Percentiles rank a stretch among this genome's conserved stretches.
Evolutionary conservation across 1,284 basidiomycete genomes (phyloP).

Genomic region (Ustilago shanxiensis): DNA sequence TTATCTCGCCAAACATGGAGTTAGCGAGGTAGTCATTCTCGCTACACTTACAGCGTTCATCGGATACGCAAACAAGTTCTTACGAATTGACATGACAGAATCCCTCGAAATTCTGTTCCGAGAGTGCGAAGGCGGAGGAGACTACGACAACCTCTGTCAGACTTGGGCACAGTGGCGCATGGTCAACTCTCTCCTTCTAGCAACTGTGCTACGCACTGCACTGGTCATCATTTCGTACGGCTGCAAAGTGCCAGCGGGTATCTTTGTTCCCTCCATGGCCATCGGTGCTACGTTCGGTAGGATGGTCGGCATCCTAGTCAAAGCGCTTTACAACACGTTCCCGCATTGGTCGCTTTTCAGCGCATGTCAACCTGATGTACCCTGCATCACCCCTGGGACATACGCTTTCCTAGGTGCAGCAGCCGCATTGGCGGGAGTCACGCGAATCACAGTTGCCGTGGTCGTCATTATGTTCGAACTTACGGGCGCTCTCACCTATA

Average conservation of each 20-base stretch:
- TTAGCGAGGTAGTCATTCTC: constrained; percentile 88
- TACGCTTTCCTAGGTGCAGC: constrained; percentile 55
- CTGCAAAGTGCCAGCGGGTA: constrained; percentile 94
- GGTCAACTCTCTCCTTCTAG: constrained; percentile 90
- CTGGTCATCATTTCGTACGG: constrained; percentile 95
- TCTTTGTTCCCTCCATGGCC: constrained; percentile 95
- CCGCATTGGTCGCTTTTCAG: constrained; percentile 84
- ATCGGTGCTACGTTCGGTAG: constrained; percentile 97
- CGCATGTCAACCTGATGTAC: constrained; percentile 88
- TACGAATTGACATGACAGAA: constrained; percentile 98
- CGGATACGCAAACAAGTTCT: constrained; percentile 93
- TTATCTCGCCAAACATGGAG: constrained; percentile 84
- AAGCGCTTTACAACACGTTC: constrained; percentile 89
- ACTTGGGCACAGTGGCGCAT: constrained; percentile 94
- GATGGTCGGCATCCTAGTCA: constrained; percentile 85
- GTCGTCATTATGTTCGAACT: constrained; percentile 99
- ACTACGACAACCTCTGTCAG: constrained; percentile 94
- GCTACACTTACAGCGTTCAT: constrained; percentile 90
- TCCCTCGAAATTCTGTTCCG: constrained; percentile 95
- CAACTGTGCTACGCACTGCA: constrained; percentile 86
- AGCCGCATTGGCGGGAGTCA: constrained; percentile 77
- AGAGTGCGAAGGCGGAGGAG: constrained; percentile 94
- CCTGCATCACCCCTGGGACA: constrained; percentile 98
- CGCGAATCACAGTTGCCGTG: constrained; percentile 95
- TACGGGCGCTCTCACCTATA: constrained; percentile 98